Base-by-base conservation (phyloP, 1,284 basidiomycete genomes). In the Omphalotus olearius region DNA sequence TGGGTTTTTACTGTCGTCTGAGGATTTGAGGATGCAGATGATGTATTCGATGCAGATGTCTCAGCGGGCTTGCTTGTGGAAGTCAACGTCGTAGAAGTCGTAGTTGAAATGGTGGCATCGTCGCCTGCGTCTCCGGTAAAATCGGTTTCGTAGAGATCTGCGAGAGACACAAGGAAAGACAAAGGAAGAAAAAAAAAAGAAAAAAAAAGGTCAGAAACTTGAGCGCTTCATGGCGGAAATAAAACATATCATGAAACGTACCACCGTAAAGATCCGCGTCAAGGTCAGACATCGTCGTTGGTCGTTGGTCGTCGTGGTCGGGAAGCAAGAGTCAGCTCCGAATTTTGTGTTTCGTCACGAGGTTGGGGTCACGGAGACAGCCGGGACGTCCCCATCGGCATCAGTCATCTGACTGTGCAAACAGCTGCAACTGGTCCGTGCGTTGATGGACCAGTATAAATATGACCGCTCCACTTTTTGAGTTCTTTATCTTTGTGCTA, bases 191-290 rank as follows among this genome's bases (percentile, higher is more conserved):
- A 33, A 33, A 33, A 33, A 23, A 2, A 36, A 9, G 2, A 45
- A 39, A 23, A n/a, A 46, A 35, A 23, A 50, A 6, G 20, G n/a
- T n/a, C n/a, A n/a, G n/a, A n/a, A 39, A 30, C 44, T 47, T 52
- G 11, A 42, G 47, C 18, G 13, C 18, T 6, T 18, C 26, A 16
- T 25, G 41, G 17, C 14, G 9, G 41, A 23, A 16, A 16, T 20
- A 11, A 17, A 37, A 6, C 25, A 37, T 41, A 53, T 25, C 55
- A 28, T 13, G 13, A 57, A 14, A 57, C 78, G 48, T 61, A 85
- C 88, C 88, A 62, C 88, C 88, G 62, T 92, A 92, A 56, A 92
- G 76, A 67, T 91, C 88, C 72, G 86, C 84, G 66, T 91, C 88
- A 64, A 89, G 83, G 72, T 88, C 86, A 16, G 43, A 33, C 82